A percentile compares a stretch with the other conserved stretches of the same genome.
Conservation (phyloP, 2,329 filamentous ascomycete species). For the Colletotrichum shisoi region DNA sequence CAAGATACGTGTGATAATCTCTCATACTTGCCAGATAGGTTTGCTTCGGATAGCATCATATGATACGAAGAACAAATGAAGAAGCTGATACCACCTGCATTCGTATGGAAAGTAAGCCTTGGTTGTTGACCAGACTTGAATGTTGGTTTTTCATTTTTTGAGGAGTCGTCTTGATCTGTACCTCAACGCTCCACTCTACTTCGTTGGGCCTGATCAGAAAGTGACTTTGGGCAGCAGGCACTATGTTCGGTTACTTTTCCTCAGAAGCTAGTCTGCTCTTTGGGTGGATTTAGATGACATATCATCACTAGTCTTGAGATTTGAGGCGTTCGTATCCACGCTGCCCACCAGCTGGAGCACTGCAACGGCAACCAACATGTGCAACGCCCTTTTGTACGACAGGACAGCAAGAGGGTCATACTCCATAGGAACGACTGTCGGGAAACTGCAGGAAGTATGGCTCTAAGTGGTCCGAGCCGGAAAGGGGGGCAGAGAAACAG, state of each 20-base stretch:
- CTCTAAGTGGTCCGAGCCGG: neutral
- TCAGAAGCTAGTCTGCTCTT: neutral
- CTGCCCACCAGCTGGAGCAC: neutral
- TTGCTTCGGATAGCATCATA: neutral
- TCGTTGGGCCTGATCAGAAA: neutral
- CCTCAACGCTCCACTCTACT: too few species aligned
- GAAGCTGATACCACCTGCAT: too few species aligned
- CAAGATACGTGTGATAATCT: neutral
- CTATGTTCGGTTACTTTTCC: neutral
- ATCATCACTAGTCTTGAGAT: neutral
- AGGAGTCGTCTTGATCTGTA: too few species aligned
- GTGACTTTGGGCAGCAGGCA: neutral
- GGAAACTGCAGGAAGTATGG: neutral
- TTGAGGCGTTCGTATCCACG: conserved; percentile 8
- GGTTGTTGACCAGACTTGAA: too few species aligned
- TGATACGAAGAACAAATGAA: neutral
- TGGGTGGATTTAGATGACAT: too few species aligned
- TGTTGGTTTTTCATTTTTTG: too few species aligned
- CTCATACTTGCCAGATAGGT: neutral
- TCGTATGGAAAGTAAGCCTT: too few species aligned
- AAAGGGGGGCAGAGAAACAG: neutral
- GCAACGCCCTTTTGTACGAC: conserved; percentile 17
- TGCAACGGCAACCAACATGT: conserved; percentile 12
- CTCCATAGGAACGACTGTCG: conserved; percentile 1
- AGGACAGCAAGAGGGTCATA: neutral